Evolutionary conservation across 73 alveolate genomes (phyloP).

Genomic region (Blepharisma japonicum): DNA sequence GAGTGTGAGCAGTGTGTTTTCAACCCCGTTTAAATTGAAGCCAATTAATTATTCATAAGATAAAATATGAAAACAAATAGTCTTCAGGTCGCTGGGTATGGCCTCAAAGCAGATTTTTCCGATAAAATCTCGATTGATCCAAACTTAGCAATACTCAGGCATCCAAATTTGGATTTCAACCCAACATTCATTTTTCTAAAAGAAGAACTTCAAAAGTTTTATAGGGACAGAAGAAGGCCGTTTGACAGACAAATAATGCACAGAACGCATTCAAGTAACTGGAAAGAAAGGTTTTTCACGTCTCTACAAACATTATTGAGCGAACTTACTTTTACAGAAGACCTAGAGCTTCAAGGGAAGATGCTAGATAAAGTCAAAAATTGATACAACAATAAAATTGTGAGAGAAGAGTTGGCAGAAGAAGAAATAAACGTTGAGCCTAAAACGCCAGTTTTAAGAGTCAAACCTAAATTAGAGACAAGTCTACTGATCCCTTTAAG

Average conservation of each 20-base stretch:
- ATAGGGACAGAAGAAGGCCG: conserved; percentile 1
- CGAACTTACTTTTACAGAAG: background rate
- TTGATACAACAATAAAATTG: background rate
- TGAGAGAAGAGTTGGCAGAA: too few species aligned
- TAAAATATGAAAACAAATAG: too few species aligned
- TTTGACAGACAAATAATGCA: conserved; percentile 10
- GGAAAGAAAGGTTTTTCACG: conserved; percentile 18
- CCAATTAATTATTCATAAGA: too few species aligned
- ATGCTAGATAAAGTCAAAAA: background rate
- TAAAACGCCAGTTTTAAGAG: too few species aligned
- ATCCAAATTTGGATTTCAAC: too few species aligned
- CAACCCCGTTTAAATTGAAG: conserved; percentile 15
- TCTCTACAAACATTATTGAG: background rate
- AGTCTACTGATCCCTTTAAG: too few species aligned
- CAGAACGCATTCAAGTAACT: background rate
- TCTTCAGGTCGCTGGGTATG: too few species aligned
- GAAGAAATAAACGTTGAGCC: too few species aligned
- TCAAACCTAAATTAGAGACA: too few species aligned
- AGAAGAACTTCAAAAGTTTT: background rate
- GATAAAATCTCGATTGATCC: too few species aligned
- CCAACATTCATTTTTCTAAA: background rate
- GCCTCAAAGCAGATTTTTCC: too few species aligned
- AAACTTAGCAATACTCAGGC: too few species aligned
- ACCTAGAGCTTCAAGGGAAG: background rate
- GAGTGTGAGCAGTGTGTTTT: conserved; percentile 26